Conservation (phyloP, 495 filamentous ascomycete species). For the Chaetomidium leptoderma region DNA sequence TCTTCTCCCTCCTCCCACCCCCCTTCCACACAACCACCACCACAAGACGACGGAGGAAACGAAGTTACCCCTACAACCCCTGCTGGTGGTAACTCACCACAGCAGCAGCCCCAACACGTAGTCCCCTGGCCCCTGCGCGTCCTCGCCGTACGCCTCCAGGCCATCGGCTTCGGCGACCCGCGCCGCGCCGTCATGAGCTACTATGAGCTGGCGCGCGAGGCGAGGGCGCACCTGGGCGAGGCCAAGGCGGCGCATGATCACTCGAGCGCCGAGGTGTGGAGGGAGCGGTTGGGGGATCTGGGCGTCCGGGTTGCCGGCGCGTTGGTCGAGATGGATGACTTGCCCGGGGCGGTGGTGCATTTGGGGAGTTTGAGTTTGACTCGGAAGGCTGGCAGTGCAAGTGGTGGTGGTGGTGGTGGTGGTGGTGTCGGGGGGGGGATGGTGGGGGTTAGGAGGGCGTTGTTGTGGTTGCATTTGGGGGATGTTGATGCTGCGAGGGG, state of each 20-base stretch:
- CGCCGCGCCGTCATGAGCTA: slow-evolving; percentile 81
- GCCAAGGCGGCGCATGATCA: slow-evolving; percentile 36
- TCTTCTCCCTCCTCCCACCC: neutral
- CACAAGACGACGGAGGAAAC: neutral
- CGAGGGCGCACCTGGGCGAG: slow-evolving; percentile 49
- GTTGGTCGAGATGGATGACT: slow-evolving; percentile 86
- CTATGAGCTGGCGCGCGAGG: slow-evolving; percentile 81
- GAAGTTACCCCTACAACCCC: neutral
- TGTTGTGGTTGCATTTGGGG: slow-evolving; percentile 72
- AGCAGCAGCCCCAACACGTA: slow-evolving; percentile 44
- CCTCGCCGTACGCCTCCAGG: slow-evolving; percentile 74
- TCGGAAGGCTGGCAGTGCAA: slow-evolving; percentile 12
- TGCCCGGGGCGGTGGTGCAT: slow-evolving; percentile 68
- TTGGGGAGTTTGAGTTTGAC: slow-evolving; percentile 55
- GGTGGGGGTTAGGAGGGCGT: slow-evolving; percentile 46
- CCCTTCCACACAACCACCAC: neutral
- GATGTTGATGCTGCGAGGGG: slow-evolving; percentile 63
- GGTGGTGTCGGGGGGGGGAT: slow-evolving; percentile 19
- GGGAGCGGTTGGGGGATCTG: slow-evolving; percentile 61
- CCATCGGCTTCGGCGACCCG: slow-evolving; percentile 75
- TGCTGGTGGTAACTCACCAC: neutral
- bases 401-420: neutral
- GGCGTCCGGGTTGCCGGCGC: slow-evolving; percentile 75
- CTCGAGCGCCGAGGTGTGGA: slow-evolving; percentile 59
- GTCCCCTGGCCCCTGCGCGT: slow-evolving; percentile 87